These are phyloP conservation scores for Aurinia saxatilis DNA, from an alignment of 345 rosid genomes.

Conservation along the genomic window DNA sequence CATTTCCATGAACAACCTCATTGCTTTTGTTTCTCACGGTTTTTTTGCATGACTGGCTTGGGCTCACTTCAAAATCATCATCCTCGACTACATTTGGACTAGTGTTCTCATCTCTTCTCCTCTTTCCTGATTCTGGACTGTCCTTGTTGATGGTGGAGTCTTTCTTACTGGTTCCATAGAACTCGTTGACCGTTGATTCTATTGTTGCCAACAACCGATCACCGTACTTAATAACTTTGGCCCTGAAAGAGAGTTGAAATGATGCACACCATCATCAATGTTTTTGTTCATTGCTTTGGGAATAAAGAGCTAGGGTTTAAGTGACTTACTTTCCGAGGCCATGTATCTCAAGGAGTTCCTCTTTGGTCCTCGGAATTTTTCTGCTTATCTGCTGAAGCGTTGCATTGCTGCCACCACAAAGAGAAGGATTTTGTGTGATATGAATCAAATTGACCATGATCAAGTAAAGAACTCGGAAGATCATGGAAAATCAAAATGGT, in stretches of 20 bases:
- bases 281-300: not conserved
- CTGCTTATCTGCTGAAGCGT: constrained; percentile 69
- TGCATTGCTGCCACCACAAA: constrained; percentile 50
- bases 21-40: constrained; percentile 25
- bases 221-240: constrained; percentile 69
- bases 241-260: constrained; percentile 35
- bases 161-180: constrained; percentile 41
- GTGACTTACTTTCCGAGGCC: constrained; percentile 93
- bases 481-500: not conserved
- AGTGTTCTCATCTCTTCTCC: constrained; percentile 58
- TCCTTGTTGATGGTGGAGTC: constrained; percentile 49
- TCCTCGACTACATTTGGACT: constrained; percentile 29
- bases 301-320: not conserved
- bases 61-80: constrained; percentile 55
- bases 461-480: constrained; percentile 3
- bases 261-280: constrained; percentile 1
- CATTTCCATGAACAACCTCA: constrained; percentile 3
- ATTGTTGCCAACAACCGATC: constrained; percentile 77
- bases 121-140: constrained; percentile 56
- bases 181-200: constrained; percentile 59
- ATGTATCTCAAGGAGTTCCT: constrained; percentile 84
- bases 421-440: not conserved
- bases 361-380: constrained; percentile 76
- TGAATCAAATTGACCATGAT: not conserved
- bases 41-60: constrained; percentile 66